A percentile compares a stretch with the other conserved stretches of the same genome.
phyloP scores from a whole-genome alignment of 2,329 filamentous ascomycete genomes.

The Sclerotinia glacialis region DNA sequence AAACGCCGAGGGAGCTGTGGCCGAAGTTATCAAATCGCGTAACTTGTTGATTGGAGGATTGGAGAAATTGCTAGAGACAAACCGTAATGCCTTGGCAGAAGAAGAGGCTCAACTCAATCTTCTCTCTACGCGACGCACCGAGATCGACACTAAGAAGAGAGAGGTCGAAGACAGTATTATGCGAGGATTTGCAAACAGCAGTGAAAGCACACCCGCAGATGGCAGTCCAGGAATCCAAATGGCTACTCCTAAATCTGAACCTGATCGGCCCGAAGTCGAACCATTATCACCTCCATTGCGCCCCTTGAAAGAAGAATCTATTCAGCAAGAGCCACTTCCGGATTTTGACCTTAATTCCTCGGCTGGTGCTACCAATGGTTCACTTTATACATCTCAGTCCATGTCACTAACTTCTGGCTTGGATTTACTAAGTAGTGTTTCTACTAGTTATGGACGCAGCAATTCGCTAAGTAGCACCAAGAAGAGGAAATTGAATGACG shows the following conservation, averaged over 20 bases:
- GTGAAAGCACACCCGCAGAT: conserved; percentile 49
- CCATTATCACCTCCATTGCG: conserved; percentile 76
- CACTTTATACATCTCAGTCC: conserved; percentile 23
- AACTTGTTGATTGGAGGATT: conserved; percentile 73
- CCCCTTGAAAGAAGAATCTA: conserved; percentile 41
- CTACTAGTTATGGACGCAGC: conserved; percentile 38
- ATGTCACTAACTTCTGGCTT: conserved; percentile 37
- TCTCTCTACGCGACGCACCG: conserved; percentile 62
- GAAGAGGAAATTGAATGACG: conserved; percentile 49
- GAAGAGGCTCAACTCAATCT: conserved; percentile 67
- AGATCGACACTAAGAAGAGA: conserved; percentile 78
- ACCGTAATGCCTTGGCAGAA: conserved; percentile 63
- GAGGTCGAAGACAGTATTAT: conserved; percentile 92
- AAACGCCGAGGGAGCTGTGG: conserved; percentile 82
- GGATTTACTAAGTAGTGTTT: conserved; percentile 42
- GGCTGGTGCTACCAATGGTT: conserved; percentile 26
- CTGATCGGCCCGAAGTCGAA: conserved; percentile 77
- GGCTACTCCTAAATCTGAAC: conserved; percentile 53
- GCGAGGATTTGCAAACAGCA: conserved; percentile 66
- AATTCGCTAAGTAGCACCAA: conserved; percentile 40
- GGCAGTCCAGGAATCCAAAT: conserved; percentile 39
- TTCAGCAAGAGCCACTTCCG: conserved; percentile 36
- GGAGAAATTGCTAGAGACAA: conserved; percentile 75
- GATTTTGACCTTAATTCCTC: conserved; percentile 42
- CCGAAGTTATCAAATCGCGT: conserved; percentile 84